phyloP scores from a whole-genome alignment of 176 grass and related monocot genomes.

The Melocanna baccifera region DNA sequence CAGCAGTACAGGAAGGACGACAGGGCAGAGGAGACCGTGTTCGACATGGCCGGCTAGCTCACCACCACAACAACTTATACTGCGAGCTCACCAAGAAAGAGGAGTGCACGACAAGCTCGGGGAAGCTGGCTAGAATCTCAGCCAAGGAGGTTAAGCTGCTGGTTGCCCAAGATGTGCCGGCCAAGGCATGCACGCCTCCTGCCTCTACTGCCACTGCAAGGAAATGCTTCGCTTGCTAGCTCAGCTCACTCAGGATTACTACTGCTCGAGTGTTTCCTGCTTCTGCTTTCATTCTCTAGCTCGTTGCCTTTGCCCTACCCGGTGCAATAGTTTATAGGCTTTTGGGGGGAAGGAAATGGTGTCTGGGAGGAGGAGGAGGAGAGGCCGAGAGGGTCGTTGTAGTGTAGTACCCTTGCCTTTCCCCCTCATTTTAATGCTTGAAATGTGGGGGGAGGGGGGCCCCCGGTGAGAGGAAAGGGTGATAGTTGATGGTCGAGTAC shows the following conservation, averaged over 20 bases:
- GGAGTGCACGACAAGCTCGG: neutral
- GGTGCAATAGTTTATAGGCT: conserved; percentile 27
- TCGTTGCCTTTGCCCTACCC: conserved; percentile 3
- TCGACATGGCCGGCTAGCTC: conserved; percentile 42
- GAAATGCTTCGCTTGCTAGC: neutral
- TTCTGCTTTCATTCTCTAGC: neutral
- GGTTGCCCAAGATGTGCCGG: neutral
- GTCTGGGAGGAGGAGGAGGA: neutral
- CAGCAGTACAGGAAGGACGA: conserved; percentile 67
- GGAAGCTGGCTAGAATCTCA: neutral
- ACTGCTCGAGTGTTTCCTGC: conserved; percentile 24
- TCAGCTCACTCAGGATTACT: neutral
- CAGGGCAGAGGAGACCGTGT: conserved; percentile 56
- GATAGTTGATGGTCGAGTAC: neutral
- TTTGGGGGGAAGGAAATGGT: conserved; percentile 20
- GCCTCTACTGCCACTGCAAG: conserved; percentile 4
- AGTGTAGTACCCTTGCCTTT: neutral
- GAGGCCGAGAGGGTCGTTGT: neutral
- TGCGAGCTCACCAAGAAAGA: neutral
- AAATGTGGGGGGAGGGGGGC: conserved; percentile 8
- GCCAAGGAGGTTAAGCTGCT: neutral
- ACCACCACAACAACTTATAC: conserved; percentile 6
- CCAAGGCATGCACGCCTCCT: neutral
- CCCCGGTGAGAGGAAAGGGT: neutral
- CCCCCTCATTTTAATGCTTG: conserved; percentile 42